Evolutionary conservation across 2,329 filamentous ascomycete genomes (phyloP).

Genomic region (Myriosclerotinia duriaeana): DNA sequence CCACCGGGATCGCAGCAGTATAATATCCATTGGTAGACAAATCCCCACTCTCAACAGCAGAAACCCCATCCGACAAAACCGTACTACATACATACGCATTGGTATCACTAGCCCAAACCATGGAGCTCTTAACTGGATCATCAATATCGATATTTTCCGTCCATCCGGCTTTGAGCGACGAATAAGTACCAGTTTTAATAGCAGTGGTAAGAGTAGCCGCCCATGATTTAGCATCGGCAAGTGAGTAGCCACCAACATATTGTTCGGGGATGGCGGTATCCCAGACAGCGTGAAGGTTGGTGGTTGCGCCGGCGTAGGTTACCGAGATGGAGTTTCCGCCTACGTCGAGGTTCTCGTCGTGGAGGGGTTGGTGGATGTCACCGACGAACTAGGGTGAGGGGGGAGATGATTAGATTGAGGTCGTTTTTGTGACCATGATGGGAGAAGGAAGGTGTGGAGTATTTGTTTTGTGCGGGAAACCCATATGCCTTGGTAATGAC

Average conservation of each 20-base stretch:
- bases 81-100: constrained; percentile 60
- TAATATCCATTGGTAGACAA: constrained; percentile 60
- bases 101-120: constrained; percentile 64
- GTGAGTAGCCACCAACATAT: constrained; percentile 55
- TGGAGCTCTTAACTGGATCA: constrained; percentile 41
- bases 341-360: constrained; percentile 61
- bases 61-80: constrained; percentile 62
- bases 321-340: constrained; percentile 70
- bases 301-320: constrained; percentile 54
- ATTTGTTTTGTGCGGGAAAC: constrained; percentile 20
- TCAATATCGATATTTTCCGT: constrained; percentile 27
- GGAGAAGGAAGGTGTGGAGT: constrained; percentile 24
- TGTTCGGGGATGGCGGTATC: constrained; percentile 45
- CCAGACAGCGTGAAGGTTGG: constrained; percentile 71
- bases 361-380: constrained; percentile 68
- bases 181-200: constrained; percentile 58
- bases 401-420: background rate
- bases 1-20: constrained; percentile 57
- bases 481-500: constrained; percentile 23
- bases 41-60: constrained; percentile 56
- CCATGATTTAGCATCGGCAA: constrained; percentile 53
- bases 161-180: constrained; percentile 29
- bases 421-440: constrained; percentile 28
- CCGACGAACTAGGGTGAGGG: constrained; percentile 49
- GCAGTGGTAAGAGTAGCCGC: constrained; percentile 54